These are phyloP conservation scores for Henckelia pumila DNA, from an alignment of 257 asterid genomes.

Conservation along the genomic window DNA sequence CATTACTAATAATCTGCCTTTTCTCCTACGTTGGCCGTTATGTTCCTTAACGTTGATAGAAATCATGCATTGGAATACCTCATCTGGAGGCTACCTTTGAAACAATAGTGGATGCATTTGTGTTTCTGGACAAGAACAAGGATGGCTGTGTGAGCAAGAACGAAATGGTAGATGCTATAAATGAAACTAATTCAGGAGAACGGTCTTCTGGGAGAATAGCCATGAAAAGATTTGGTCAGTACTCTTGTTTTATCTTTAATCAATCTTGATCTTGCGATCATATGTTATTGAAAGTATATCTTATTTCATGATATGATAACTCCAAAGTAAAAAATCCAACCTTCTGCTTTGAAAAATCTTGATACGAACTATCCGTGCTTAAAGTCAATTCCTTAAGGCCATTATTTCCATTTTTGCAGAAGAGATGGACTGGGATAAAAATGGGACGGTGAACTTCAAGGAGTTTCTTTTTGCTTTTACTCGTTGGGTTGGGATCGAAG, in stretches of 20 bases:
- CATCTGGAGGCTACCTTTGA: slow-evolving; percentile 77
- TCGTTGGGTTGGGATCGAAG: slow-evolving; percentile 86
- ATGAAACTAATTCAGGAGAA: slow-evolving; percentile 69
- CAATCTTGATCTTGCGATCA: neutral
- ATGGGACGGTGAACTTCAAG: slow-evolving; percentile 84
- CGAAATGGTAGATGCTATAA: slow-evolving; percentile 80
- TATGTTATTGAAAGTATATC: neutral
- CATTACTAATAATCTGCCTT: neutral
- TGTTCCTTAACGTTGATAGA: slow-evolving; percentile 50
- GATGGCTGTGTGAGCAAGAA: slow-evolving; percentile 77
- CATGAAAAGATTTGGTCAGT: slow-evolving; percentile 84
- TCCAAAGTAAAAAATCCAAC: neutral
- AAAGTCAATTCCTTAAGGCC: neutral
- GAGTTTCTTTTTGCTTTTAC: slow-evolving; percentile 92
- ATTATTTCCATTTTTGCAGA: slow-evolving; percentile 43
- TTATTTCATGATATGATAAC: neutral
- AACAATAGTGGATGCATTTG: slow-evolving; percentile 75
- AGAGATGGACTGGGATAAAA: slow-evolving; percentile 98
- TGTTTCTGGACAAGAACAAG: slow-evolving; percentile 85
- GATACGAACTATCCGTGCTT: neutral
- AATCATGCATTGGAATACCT: slow-evolving; percentile 63
- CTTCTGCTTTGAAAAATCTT: neutral
- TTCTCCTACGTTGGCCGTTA: neutral
- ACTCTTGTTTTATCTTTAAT: slow-evolving; percentile 20
- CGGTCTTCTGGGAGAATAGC: slow-evolving; percentile 85